Conservation (phyloP, 78 protist species). For the Cavenderia fasciculata region DNA sequence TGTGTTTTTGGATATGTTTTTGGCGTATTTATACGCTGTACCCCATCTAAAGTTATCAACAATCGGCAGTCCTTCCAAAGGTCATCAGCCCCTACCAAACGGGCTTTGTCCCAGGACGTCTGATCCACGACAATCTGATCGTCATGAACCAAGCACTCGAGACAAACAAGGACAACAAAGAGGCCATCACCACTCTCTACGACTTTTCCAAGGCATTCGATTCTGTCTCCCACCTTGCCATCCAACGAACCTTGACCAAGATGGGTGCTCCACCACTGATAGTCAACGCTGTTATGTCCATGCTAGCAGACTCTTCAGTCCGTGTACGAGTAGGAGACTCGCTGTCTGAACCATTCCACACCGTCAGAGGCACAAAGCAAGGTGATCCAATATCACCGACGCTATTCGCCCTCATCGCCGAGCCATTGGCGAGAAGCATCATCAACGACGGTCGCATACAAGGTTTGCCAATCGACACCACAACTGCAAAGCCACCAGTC, state of each 20-base stretch:
- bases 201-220: background rate
- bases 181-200: background rate
- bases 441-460: background rate
- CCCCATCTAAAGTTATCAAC: too few species aligned
- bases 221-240: background rate
- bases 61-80: background rate
- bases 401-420: background rate
- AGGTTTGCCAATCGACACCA: too few species aligned
- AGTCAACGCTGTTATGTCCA: background rate
- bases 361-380: constrained; percentile 8
- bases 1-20: too few species aligned
- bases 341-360: background rate
- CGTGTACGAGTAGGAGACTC: background rate
- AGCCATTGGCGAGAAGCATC: background rate
- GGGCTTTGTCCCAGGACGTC: constrained; percentile 24
- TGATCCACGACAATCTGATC: background rate
- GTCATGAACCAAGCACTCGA: background rate
- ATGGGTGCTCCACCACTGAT: background rate
- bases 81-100: background rate
- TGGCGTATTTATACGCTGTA: too few species aligned
- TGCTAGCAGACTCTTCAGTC: background rate
- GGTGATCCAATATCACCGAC: constrained; percentile 29
- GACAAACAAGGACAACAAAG: background rate
- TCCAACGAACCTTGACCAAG: background rate
- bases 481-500: too few species aligned